Evolutionary conservation across 495 filamentous ascomycete genomes (phyloP).

Genomic region (Bacidia gigantensis): DNA sequence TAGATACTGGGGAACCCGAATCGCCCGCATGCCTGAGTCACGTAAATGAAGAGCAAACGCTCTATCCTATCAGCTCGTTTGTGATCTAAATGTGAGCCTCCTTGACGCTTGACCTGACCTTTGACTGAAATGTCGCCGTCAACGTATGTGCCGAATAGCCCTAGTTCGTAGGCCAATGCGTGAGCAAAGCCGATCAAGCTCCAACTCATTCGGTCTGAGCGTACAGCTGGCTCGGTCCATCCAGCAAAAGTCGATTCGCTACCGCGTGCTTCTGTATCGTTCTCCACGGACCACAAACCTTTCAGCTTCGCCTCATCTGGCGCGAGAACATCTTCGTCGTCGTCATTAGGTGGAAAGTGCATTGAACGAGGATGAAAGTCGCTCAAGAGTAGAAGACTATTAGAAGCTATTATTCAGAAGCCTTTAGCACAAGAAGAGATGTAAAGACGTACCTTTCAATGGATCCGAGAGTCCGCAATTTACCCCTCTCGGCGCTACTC

Average conservation of each 20-base stretch:
- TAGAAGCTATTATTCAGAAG: not conserved
- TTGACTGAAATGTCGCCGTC: constrained; percentile 2
- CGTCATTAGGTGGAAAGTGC: constrained; percentile 86
- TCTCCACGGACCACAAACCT: not conserved
- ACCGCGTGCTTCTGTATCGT: constrained; percentile 6
- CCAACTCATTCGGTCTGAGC: constrained; percentile 97
- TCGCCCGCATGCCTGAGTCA: constrained; percentile 82
- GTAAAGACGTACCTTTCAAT: constrained; percentile 48
- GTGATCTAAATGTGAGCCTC: constrained; percentile 1
- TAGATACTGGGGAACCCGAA: constrained; percentile 92
- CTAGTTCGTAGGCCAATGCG: constrained; percentile 81
- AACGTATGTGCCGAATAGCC: constrained; percentile 65
- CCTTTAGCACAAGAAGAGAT: not conserved
- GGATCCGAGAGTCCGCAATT: constrained; percentile 77
- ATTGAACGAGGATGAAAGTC: constrained; percentile 94
- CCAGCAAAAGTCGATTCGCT: constrained; percentile 57
- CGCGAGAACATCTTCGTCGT: constrained; percentile 47
- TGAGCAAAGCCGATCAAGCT: constrained; percentile 88
- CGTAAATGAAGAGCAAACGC: constrained; percentile 72
- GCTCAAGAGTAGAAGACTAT: constrained; percentile 67
- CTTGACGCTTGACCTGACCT: not conserved
- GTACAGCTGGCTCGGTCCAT: constrained; percentile 93
- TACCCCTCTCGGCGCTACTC: constrained; percentile 44
- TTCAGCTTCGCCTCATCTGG: constrained; percentile 23
- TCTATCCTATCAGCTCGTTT: constrained; percentile 66